Conservation (phyloP, 768 basidiomycete genomes). For the Lactifluus subvellereus region DNA sequence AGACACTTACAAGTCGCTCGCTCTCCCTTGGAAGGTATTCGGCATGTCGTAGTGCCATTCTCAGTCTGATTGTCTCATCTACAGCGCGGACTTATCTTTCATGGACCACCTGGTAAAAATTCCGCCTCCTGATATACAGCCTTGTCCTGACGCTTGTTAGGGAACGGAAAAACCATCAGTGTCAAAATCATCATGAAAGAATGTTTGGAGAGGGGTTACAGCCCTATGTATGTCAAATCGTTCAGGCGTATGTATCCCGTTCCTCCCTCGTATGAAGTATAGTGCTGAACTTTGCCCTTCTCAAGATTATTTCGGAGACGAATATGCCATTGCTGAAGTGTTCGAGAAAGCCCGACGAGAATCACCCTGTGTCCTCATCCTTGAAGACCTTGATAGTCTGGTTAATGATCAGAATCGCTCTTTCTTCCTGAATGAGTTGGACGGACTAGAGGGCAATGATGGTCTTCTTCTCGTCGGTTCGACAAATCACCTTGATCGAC, state of each 20-base stretch:
- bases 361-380: slow-evolving; percentile 57
- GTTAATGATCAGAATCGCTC: slow-evolving; percentile 75
- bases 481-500: slow-evolving; percentile 78
- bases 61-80: background rate
- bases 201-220: slow-evolving; percentile 54
- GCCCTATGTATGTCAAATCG: slow-evolving; percentile 76
- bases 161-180: slow-evolving; percentile 82
- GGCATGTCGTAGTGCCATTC: background rate
- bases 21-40: slow-evolving; percentile 77
- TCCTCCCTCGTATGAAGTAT: background rate
- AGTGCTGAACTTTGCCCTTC: background rate
- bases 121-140: too few relatives aligned
- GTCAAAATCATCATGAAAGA: slow-evolving; percentile 79
- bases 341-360: slow-evolving; percentile 69
- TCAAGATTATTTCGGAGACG: slow-evolving; percentile 51
- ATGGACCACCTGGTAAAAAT: slow-evolving; percentile 65
- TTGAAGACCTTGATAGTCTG: slow-evolving; percentile 72
- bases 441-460: slow-evolving; percentile 74
- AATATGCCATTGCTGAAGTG: slow-evolving; percentile 57
- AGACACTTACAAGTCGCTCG: slow-evolving; percentile 61
- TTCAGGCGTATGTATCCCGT: slow-evolving; percentile 50
- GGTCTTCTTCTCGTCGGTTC: slow-evolving; percentile 73
- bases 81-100: slow-evolving; percentile 76
- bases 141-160: slow-evolving; percentile 30
- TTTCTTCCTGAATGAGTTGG: slow-evolving; percentile 84